Percentiles rank a stretch among this genome's conserved stretches.
Evolutionary conservation across 208 protist species (phyloP).

Genomic region (Trypanosoma scelopori): DNA sequence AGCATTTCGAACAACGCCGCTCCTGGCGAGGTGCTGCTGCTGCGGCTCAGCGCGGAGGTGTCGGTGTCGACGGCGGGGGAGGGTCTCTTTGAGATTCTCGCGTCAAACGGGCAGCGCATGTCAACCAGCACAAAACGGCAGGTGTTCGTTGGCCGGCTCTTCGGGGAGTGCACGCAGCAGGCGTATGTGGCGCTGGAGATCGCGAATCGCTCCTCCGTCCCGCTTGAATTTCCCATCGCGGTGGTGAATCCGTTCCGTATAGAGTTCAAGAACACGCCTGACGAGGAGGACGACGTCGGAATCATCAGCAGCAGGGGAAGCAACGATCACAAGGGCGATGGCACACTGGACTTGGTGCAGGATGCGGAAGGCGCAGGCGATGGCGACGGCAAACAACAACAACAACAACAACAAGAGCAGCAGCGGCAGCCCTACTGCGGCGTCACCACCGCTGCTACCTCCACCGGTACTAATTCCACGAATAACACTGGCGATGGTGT

Average conservation of each 20-base stretch:
- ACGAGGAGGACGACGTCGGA: constrained; percentile 2
- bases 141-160: constrained; percentile 70
- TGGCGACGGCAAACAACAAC: constrained; percentile 1
- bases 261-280: constrained; percentile 46
- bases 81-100: constrained; percentile 75
- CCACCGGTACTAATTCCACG: not conserved
- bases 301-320: not conserved
- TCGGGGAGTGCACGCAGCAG: constrained; percentile 56
- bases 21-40: constrained; percentile 65
- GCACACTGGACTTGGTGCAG: not conserved
- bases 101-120: constrained; percentile 36
- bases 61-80: constrained; percentile 68
- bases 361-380: not conserved
- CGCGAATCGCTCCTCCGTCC: constrained; percentile 62
- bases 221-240: constrained; percentile 85
- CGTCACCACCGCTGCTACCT: too few species aligned
- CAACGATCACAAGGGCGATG: too few species aligned
- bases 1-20: constrained; percentile 63
- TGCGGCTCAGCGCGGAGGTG: constrained; percentile 76
- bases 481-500: not conserved
- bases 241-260: constrained; percentile 81
- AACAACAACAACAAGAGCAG: not conserved
- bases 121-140: constrained; percentile 35
- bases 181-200: constrained; percentile 76
- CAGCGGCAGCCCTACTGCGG: not conserved